A percentile compares a stretch with the other conserved stretches of the same genome.
Conservation (phyloP, 2,329 filamentous ascomycete genomes). For the Corniculantispora saksenae region DNA sequence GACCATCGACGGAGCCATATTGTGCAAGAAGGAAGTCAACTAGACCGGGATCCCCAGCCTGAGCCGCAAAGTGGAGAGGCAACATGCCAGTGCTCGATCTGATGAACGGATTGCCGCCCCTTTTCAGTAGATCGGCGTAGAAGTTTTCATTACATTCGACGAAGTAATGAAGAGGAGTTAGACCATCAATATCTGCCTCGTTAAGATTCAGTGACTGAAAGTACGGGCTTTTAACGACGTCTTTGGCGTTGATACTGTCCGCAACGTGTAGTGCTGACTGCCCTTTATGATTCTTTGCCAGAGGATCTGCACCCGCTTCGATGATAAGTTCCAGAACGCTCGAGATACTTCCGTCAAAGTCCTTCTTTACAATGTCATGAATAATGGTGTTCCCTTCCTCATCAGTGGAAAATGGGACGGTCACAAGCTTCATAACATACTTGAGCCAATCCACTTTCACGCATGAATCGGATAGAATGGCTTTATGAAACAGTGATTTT, state of each 20-base stretch:
- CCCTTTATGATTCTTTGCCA: background rate
- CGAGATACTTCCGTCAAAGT: too few relatives aligned
- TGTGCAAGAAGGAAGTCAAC: background rate
- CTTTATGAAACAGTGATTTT: background rate
- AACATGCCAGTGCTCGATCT: background rate
- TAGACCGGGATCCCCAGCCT: background rate
- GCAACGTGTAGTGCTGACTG: background rate
- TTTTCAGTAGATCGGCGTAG: background rate
- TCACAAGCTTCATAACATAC: too few relatives aligned
- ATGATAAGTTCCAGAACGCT: slow-evolving; percentile 1
- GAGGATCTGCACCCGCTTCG: background rate
- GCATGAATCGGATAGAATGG: too few relatives aligned
- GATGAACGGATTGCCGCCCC: background rate
- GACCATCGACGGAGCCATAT: background rate
- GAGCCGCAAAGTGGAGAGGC: background rate
- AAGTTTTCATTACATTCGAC: background rate
- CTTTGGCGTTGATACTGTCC: background rate
- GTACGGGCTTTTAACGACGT: background rate
- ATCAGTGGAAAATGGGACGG: background rate
- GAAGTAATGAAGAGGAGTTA: background rate
- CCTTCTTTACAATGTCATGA: background rate
- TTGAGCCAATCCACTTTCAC: too few relatives aligned
- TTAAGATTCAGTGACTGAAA: background rate
- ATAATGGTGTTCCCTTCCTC: background rate
- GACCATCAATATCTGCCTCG: background rate